phyloP scores from a whole-genome alignment of 1,139 yeast genomes.

The Taphrina pruni region DNA sequence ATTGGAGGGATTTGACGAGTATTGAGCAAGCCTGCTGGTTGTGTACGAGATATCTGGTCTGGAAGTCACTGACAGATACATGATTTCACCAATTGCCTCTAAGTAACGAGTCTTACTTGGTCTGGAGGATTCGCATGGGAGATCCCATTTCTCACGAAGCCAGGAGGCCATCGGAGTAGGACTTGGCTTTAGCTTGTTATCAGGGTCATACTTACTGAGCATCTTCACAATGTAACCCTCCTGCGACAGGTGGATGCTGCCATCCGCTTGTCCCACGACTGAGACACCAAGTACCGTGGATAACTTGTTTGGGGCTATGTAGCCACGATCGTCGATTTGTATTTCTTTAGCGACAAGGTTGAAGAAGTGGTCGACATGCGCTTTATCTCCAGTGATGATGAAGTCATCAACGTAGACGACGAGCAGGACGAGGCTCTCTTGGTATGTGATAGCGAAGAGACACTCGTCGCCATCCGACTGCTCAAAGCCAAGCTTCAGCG shows the following conservation, averaged over 20 bases:
- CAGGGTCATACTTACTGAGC: background rate
- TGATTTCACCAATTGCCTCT: background rate
- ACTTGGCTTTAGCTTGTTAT: background rate
- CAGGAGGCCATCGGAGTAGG: background rate
- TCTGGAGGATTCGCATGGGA: background rate
- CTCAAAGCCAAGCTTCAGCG: background rate
- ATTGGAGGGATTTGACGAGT: background rate
- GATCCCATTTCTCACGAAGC: background rate
- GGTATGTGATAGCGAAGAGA: background rate
- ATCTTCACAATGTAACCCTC: background rate
- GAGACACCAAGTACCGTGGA: background rate
- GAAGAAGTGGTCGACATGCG: constrained; percentile 7
- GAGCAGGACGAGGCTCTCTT: background rate
- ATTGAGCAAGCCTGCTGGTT: background rate
- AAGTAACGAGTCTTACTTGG: background rate
- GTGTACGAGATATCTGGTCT: constrained; percentile 5
- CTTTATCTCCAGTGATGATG: background rate
- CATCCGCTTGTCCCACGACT: background rate
- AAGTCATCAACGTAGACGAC: constrained; percentile 4
- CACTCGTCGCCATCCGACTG: background rate
- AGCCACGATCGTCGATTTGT: background rate
- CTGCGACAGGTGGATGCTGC: background rate
- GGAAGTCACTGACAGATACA: background rate
- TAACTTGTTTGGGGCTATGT: background rate
- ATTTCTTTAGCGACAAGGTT: background rate